Percentiles rank a stretch among this genome's conserved stretches.
phyloP scores from a whole-genome alignment of 1,284 basidiomycete species.

The Peniophora sp. region DNA sequence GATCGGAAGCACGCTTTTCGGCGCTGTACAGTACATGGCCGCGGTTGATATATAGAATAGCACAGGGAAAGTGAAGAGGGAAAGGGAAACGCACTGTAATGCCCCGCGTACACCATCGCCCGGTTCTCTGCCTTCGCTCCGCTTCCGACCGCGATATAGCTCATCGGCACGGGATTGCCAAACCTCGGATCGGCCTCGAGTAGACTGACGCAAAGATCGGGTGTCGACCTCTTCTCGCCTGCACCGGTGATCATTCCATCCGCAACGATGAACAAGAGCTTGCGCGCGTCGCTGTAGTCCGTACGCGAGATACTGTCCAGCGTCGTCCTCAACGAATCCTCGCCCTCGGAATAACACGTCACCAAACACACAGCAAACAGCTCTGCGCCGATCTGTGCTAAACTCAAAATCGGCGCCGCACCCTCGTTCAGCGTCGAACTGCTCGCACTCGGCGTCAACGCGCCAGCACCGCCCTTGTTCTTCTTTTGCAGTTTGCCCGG shows the following conservation, averaged over 20 bases:
- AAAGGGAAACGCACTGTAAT: conserved; percentile 73
- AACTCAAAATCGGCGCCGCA: conserved; percentile 61
- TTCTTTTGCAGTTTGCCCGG: conserved; percentile 38
- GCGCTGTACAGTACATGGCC: neutral
- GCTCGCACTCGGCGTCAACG: conserved; percentile 38
- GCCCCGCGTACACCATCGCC: conserved; percentile 98
- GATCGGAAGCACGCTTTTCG: too few species aligned
- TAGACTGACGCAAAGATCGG: conserved; percentile 91
- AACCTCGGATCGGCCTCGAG: conserved; percentile 93
- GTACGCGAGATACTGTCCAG: conserved; percentile 90
- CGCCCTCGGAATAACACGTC: conserved; percentile 97
- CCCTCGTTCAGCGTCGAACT: conserved; percentile 46
- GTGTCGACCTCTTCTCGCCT: conserved; percentile 91
- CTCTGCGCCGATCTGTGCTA: conserved; percentile 88
- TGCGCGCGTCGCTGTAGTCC: conserved; percentile 86
- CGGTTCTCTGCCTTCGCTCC: conserved; percentile 89
- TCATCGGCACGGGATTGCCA: conserved; percentile 95
- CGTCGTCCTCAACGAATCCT: conserved; percentile 86
- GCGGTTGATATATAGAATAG: neutral
- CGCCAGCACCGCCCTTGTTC: conserved; percentile 26
- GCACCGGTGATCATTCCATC: conserved; percentile 99
- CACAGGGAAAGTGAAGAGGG: too few species aligned
- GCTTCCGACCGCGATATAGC: conserved; percentile 84
- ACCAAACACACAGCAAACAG: conserved; percentile 93
- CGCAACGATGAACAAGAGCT: conserved; percentile 91